Base-by-base conservation (phyloP, 768 basidiomycete species). In the Podaxis sp. region DNA sequence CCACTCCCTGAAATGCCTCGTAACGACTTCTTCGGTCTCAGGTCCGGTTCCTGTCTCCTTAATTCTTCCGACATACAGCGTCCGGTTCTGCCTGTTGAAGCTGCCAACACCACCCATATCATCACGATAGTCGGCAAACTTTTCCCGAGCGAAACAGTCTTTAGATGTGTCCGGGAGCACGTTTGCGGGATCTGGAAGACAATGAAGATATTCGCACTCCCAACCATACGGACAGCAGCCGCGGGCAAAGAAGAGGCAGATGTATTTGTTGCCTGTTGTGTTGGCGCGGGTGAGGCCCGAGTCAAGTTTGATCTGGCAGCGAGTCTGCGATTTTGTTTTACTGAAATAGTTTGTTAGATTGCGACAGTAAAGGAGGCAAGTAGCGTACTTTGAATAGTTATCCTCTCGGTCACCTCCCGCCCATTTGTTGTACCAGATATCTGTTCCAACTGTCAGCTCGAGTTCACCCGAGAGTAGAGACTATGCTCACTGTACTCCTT, bases 341-440 rank as follows among this genome's bases (percentile, higher is more conserved):
- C 93, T 95, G 68, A 9, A 57, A 10, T 47, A 21, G 25, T 53
- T 64, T 11, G 68, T 60, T 42, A 64, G 54, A 28, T 46, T 37
- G 28, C 28, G 23, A 40, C 48, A 46, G 16, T 36, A 25, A n/a
- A 37, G 18, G 21, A 27, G 54, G 50, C 13, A 25, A 21, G 16
- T 55, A 13, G 62, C 89, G 61, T 65, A 94, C 95, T 94, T 96
- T 37, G 95, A 95, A 71, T 98, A 94, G 61, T 85, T 90, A 71
- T 99, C 96, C 72, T 98, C 97, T 32, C 93, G 85, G 72, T 99
- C 97, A 59, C 96, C 97, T 57, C 97, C 97, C n/a, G 97, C 97
- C 96, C 96, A 98, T 76, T 97, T 96, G 75, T 98, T 95, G 72
- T 96, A 98, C 96, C 97, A 99, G 55, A 96, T 91, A 74, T 99